Evolutionary conservation across 805 yeast species (phyloP), one percentile per base, ranked within the genome.

Genomic region (Schizosaccharomyces cryophilus): DNA sequence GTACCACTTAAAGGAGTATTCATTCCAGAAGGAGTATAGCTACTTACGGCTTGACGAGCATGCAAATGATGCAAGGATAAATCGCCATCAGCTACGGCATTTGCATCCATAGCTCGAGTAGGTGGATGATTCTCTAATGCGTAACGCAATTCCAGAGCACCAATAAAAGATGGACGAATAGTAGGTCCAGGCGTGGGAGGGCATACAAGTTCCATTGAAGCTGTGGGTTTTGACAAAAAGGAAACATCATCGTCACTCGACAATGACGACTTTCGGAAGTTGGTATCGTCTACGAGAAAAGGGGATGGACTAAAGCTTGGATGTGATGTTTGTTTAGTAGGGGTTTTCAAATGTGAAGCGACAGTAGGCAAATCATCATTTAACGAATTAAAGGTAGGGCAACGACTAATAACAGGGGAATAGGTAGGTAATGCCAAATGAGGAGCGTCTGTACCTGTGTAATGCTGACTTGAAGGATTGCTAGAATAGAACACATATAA

Each of bases 401-500:
- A 35, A 35, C 1, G 40, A 51, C 31, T 51, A 13, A 21, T 24
- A 24, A 51, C 35, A 17, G 56, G 56, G 7, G 56, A 51, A 29
- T 29, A 51, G 30, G 35, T 35, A 24, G 56, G 56, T 45, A 45
- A 9, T 7, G 35, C 30, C 35, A 29, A 51, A 11, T 51, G 26
- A 11, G 19, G 19, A 21, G 19, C 35, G n/a, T 21, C 30, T 4
- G 56, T 15, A 17, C 17, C 24, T 3, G 26, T 24, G n/a, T 29
- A 17, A 11, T 9, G 17, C 3, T 29, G n/a, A n/a, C 56, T 19
- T 17, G 5, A n/a, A 13, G 30, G 9, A 13, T 29, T 29, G 17
- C 56, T 29, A 3, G 35, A 51, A 29, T 24, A 26, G 35, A 51
- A 67, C 26, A 75, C 72, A 69, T 82, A 63, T 70, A 72, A 62